These are phyloP conservation scores for Ilyonectria robusta DNA, from an alignment of 2,329 filamentous ascomycete genomes.

Conservation along the genomic window DNA sequence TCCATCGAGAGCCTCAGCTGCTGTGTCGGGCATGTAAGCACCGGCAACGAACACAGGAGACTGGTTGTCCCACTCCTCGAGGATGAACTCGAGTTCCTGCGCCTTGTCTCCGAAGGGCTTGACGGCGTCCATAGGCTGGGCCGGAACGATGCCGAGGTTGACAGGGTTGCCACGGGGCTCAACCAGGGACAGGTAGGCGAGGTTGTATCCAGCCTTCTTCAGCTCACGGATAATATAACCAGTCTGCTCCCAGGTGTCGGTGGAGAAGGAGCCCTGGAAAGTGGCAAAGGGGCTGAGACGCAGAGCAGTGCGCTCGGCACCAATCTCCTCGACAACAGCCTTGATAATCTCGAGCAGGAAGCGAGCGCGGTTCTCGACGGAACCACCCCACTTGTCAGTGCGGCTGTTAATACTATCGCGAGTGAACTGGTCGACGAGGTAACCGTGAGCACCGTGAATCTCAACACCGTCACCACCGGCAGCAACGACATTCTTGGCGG, in stretches of 20 bases:
- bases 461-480: constrained; percentile 81
- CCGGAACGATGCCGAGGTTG: constrained; percentile 46
- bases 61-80: constrained; percentile 51
- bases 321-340: constrained; percentile 58
- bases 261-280: constrained; percentile 47
- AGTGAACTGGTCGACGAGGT: constrained; percentile 76
- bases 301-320: constrained; percentile 66
- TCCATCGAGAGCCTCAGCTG: constrained; percentile 41
- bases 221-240: constrained; percentile 46
- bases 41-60: constrained; percentile 53
- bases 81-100: constrained; percentile 54
- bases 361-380: constrained; percentile 66
- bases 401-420: constrained; percentile 65
- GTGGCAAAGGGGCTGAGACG: constrained; percentile 67
- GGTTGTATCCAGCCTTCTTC: constrained; percentile 45
- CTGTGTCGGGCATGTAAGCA: constrained; percentile 46
- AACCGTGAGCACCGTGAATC: constrained; percentile 69
- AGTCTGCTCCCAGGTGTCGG: constrained; percentile 49
- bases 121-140: constrained; percentile 8
- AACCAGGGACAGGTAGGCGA: constrained; percentile 56
- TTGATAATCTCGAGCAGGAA: constrained; percentile 65
- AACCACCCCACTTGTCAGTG: constrained; percentile 69
- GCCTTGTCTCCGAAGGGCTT: constrained; percentile 35
- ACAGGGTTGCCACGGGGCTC: constrained; percentile 55
- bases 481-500: constrained; percentile 69